Evolutionary conservation across 192 early-diverging fungal genomes (phyloP), one percentile per base, ranked within the genome.

Genomic region (Obelidium mucronatum): DNA sequence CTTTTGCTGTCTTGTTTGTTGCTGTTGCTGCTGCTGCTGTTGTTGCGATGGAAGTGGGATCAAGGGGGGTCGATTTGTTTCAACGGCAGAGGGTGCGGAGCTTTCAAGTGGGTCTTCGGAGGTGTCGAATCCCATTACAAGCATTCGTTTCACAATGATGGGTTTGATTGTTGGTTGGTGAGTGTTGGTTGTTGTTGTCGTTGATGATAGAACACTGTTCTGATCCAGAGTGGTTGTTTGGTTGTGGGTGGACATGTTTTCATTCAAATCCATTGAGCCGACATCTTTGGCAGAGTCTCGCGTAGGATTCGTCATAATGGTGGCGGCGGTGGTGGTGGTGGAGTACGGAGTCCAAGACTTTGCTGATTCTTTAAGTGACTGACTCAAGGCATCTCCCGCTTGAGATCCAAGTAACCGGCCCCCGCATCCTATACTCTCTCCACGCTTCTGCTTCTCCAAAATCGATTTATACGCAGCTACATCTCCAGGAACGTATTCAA

Each of bases 401-500:
- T 6, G 19, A 48, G 44, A 6, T 15, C 44, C 44, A 48, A 48
- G 8, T 15, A 48, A 19, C 8, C 44, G 44, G 8, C 44, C 44
- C 19, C 44, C 44, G 19, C 44, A 48, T 48, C 44, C 44, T 15
- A 48, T 48, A 58, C 55, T 28, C 26, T 58, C 55, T 28, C 55
- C 55, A 58, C 55, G 55, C 55, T 58, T 58, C 55, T 28, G 55
- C 24, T 58, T 58, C 24, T 58, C 55, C 55, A 58, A 58, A 24
- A 58, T 31, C 8, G 55, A 58, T 31, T 31, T 22, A 24, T 58
- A 58, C 55, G 55, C 55, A 24, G 22, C 55, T 31, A 26, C 30
- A 31, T 58, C 30, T 22, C 55, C 55, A 28, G 55, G 55, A 8
- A 28, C 30, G 55, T 58, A 58, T 24, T 22, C 55, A 5, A 31